Conservation (phyloP, 1,284 basidiomycete genomes). For the Takashimella koratensis region DNA sequence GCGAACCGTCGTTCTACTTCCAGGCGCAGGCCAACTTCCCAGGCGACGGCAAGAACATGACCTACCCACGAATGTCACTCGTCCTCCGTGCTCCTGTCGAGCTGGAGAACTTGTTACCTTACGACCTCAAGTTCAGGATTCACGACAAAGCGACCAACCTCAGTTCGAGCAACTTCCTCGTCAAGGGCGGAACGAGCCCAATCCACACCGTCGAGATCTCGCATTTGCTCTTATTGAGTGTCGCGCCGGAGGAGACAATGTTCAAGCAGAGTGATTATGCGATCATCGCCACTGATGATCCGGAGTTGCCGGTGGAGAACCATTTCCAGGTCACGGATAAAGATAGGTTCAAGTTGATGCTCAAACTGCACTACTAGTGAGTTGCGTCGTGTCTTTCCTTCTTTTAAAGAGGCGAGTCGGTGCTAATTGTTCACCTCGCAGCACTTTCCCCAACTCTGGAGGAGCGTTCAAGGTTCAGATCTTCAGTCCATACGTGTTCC, state of each 20-base stretch:
- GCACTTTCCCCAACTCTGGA: conserved; percentile 83
- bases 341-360: conserved; percentile 70
- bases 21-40: conserved; percentile 88
- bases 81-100: conserved; percentile 93
- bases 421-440: no score
- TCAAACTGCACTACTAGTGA: conserved; percentile 85
- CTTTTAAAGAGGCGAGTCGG: no score
- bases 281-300: conserved; percentile 92
- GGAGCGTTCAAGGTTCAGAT: conserved; percentile 99
- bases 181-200: conserved; percentile 92
- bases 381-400: no score
- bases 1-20: conserved; percentile 91
- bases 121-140: conserved; percentile 91
- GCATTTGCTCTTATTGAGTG: conserved; percentile 90
- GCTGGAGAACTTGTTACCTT: conserved; percentile 93
- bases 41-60: conserved; percentile 61
- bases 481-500: conserved; percentile 84
- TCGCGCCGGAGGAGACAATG: conserved; percentile 89
- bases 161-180: conserved; percentile 75
- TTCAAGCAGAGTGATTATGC: conserved; percentile 97
- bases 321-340: conserved; percentile 64
- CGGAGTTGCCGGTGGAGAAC: conserved; percentile 55
- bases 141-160: conserved; percentile 95
- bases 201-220: conserved; percentile 92
- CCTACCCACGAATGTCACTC: conserved; percentile 79